Base-by-base conservation (phyloP, 2,329 filamentous ascomycete species). In the Zymoseptoria ardabiliae region DNA sequence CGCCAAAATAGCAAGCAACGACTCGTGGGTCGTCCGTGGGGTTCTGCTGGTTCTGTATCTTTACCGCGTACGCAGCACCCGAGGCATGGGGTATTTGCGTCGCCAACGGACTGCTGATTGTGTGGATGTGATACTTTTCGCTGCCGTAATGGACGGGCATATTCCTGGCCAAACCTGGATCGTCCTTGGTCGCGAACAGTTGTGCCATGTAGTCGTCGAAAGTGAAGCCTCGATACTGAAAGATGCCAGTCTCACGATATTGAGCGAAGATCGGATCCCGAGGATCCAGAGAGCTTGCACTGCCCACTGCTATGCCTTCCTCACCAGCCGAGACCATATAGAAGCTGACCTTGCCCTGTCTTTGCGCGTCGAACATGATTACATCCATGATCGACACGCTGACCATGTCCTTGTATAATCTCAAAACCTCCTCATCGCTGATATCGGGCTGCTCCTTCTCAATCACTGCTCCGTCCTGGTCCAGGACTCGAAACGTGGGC, bases 91-190 rank as follows among this genome's bases (percentile, higher is more conserved):
- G 92, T 53, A 96, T 87, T 71, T 96, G 91, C 0, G 91, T 96
- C 19, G 90, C 91, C 17, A 96, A 76, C 0, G 92, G 87, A 0
- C 90, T 95, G 41, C 89, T 90, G 55, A 96, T 89, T 4, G 91
- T 92, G 73, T 95, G 90, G 70, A 96, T 91, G 67, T 96, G 91
- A 59, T 95, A 79, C 64, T 90, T 86, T 59, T 81, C 84, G 73
- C 88, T 91, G 53, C 92, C 92, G 70, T 97, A 99, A 75, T 99
- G 94, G 13, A 97, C 90, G 0, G 94, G 94, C 94, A 99, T 99
- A 70, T 96, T 97, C 63, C 93, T 85, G 1, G 92, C 94, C 61
- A 81, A 83, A 1, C 93, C 92, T 0, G 81, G 75, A 68, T 99
- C 94, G 63, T 90, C 84, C 57, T 79, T 82, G 71, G 96, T 97